Conservation (phyloP, 164 flowering plant species). For the Chimonanthus praecox region DNA sequence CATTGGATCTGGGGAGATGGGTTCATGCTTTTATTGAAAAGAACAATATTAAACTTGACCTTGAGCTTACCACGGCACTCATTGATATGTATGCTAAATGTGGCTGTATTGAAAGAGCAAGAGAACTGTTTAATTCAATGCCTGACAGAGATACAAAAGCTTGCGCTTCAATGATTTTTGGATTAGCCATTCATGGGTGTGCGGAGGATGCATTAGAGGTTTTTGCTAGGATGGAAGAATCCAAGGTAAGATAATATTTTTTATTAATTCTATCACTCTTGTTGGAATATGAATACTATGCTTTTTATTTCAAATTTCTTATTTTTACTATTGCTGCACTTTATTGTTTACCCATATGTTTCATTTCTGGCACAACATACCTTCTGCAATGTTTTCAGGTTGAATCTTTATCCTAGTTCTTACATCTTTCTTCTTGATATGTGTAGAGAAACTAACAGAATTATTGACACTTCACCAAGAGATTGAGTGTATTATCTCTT, state of each 20-base stretch:
- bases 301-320: too few relatives aligned
- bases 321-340: too few relatives aligned
- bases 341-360: too few relatives aligned
- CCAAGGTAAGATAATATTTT: slow-evolving; percentile 23
- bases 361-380: too few relatives aligned
- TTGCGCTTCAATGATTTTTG: slow-evolving; percentile 50
- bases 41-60: slow-evolving; percentile 22
- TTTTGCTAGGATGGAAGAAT: slow-evolving; percentile 29
- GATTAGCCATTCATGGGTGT: slow-evolving; percentile 39
- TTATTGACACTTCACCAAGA: too few relatives aligned
- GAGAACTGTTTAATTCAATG: slow-evolving; percentile 34
- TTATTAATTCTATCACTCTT: too few relatives aligned
- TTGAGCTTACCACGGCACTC: slow-evolving; percentile 44
- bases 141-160: slow-evolving; percentile 33
- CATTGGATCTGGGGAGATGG: slow-evolving; percentile 45
- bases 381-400: too few relatives aligned
- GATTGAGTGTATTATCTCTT: too few relatives aligned
- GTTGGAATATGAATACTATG: too few relatives aligned
- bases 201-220: slow-evolving; percentile 36
- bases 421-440: too few relatives aligned
- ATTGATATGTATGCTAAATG: slow-evolving; percentile 50
- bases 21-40: slow-evolving; percentile 36
- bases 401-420: too few relatives aligned
- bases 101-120: slow-evolving; percentile 38
- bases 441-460: too few relatives aligned